Base-by-base conservation (phyloP, 2,329 filamentous ascomycete genomes). In the Achaetomium macrosporum region DNA sequence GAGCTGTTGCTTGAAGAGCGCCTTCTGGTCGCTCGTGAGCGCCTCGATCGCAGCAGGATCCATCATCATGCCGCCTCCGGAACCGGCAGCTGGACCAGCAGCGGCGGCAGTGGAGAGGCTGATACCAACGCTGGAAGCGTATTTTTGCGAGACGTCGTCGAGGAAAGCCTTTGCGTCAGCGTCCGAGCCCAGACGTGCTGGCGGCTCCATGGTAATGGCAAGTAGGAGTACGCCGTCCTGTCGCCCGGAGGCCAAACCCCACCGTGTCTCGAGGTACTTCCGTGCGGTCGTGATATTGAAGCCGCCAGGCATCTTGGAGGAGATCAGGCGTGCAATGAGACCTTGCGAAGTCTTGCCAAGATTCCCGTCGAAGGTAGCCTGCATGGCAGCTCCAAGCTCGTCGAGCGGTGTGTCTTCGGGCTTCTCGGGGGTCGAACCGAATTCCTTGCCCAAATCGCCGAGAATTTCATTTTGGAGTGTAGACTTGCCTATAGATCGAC, bases 401-500 rank as follows among this genome's bases (percentile, higher is more conserved):
- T 99, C 93, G 42, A 99, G 79, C 57, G 93, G 93, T 42, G 88
- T 95, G 71, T 99, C 93, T 81, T 99, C 93, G 48, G 93, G 92
- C 76, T 97, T 97, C 70, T 99, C 93, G 51, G 93, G 93, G 15
- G 93, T 96, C 12, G 91, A 96, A 55, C 93, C 93, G 64, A 99
- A 99, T 73, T 99, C 93, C 71, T 97, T 99, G 69, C 92, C 92
- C 59, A 99, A 76, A 68, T 99, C 93, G 74, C 93, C 93, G 30
- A 99, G 83, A 61, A 99, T 97, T 73, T 99, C 93, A 70, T 99
- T 99, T 69, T 99, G 93, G 20, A 99, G 83, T 8, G 93, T 99
- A 3, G 93, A 97, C 78, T 99, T 99, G 67, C 91, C 91, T 96
- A 64, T 46, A 4, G 19, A 42, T n/a, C 35, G 36, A 6, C 20